phyloP scores from a whole-genome alignment of 495 filamentous ascomycete genomes.

The Tuber calosporum region DNA sequence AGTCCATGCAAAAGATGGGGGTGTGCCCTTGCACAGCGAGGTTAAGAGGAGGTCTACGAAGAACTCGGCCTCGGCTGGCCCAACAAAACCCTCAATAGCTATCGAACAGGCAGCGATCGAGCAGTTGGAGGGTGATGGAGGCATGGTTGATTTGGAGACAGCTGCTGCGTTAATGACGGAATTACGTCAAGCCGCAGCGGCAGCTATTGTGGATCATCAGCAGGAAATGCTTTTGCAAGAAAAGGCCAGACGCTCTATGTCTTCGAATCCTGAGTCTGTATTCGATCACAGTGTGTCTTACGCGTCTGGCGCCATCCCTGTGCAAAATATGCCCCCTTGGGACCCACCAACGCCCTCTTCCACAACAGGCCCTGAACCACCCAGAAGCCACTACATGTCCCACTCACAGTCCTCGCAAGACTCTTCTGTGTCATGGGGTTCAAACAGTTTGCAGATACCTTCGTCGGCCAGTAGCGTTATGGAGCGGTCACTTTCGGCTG shows the following conservation, averaged over 20 bases:
- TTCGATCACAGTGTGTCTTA: conserved; percentile 68
- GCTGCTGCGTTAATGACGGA: conserved; percentile 99
- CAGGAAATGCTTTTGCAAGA: conserved; percentile 56
- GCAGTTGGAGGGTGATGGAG: conserved; percentile 87
- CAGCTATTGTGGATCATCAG: conserved; percentile 65
- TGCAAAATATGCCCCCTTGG: conserved; percentile 64
- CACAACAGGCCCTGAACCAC: conserved; percentile 32
- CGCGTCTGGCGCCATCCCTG: conserved; percentile 64
- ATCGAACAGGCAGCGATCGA: conserved; percentile 85
- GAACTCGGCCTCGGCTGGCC: conserved; percentile 51
- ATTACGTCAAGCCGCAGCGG: conserved; percentile 92
- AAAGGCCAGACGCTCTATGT: conserved; percentile 63
- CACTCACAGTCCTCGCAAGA: conserved; percentile 62
- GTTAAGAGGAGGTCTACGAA: conserved; percentile 70
- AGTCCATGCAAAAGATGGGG: conserved; percentile 97
- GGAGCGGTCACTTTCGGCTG: conserved; percentile 56
- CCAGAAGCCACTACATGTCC: conserved; percentile 46
- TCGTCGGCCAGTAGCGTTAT: conserved; percentile 56
- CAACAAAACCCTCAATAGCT: conserved; percentile 72
- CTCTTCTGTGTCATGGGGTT: conserved; percentile 48
- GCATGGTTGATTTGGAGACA: conserved; percentile 93
- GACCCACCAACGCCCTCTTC: conserved; percentile 39
- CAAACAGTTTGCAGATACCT: conserved; percentile 44
- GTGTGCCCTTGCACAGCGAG: conserved; percentile 88
- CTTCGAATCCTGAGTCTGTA: conserved; percentile 59